These are phyloP conservation scores for Globisporangium alternatum DNA, from an alignment of 352 stramenopile species.

Conservation along the genomic window DNA sequence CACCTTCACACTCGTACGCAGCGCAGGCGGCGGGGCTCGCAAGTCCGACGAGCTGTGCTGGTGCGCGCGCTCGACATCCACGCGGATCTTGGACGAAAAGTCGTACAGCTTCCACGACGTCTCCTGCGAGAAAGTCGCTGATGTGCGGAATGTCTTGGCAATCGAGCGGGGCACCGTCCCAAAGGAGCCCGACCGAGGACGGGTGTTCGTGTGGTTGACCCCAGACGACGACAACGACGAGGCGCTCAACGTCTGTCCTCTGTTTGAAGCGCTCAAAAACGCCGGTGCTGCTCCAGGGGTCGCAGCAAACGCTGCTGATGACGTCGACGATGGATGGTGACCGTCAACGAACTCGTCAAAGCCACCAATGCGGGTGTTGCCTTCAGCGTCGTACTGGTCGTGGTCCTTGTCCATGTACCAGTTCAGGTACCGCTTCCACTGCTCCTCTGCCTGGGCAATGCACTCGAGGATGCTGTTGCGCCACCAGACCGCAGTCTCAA, in stretches of 20 bases:
- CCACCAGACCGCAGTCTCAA: slow-evolving; percentile 85
- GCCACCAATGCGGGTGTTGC: not conserved
- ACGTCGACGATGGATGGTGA: not conserved
- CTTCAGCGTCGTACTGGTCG: slow-evolving; percentile 25
- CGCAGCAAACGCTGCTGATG: not conserved
- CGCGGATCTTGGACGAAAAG: slow-evolving; percentile 67
- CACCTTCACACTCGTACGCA: slow-evolving; percentile 74
- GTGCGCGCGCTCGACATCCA: slow-evolving; percentile 57
- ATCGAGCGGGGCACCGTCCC: slow-evolving; percentile 74
- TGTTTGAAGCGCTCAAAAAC: slow-evolving; percentile 2
- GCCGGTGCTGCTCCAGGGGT: slow-evolving; percentile 2
- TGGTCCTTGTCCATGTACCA: slow-evolving; percentile 86
- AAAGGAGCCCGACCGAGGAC: slow-evolving; percentile 56
- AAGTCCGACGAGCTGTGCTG: slow-evolving; percentile 37
- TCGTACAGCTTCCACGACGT: slow-evolving; percentile 75
- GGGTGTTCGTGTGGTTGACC: slow-evolving; percentile 2
- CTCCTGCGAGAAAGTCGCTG: slow-evolving; percentile 74
- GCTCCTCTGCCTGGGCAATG: slow-evolving; percentile 78
- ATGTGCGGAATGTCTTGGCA: slow-evolving; percentile 73
- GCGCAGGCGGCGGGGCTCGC: slow-evolving; percentile 40
- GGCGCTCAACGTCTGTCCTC: slow-evolving; percentile 10
- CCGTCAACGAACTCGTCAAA: slow-evolving; percentile 22
- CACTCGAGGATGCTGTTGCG: slow-evolving; percentile 84
- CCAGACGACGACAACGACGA: slow-evolving; percentile 17
- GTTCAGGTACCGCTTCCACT: slow-evolving; percentile 83